Evolutionary conservation across 208 protist genomes (phyloP).

Genomic region (Leishmania amazonensis): DNA sequence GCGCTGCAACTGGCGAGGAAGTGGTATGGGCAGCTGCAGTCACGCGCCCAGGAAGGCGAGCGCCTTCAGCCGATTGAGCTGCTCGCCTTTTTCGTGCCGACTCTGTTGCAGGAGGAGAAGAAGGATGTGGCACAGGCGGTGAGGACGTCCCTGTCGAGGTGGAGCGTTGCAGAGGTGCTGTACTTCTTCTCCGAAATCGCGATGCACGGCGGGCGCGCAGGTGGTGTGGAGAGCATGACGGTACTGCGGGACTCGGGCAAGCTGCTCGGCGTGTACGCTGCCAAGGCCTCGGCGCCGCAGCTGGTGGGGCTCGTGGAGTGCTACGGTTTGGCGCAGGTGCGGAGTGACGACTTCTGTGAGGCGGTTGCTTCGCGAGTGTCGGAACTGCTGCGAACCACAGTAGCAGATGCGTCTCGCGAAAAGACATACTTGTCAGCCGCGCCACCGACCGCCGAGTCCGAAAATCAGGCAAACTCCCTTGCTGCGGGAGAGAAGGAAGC

Average conservation of each 20-base stretch:
- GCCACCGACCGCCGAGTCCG: background rate
- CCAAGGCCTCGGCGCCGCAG: constrained; percentile 63
- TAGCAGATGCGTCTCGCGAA: constrained; percentile 2
- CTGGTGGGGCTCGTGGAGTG: constrained; percentile 59
- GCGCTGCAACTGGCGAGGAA: constrained; percentile 12
- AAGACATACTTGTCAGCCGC: background rate
- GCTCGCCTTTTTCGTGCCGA: constrained; percentile 26
- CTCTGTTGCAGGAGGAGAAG: constrained; percentile 31
- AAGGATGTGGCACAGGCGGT: constrained; percentile 21
- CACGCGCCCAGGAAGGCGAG: constrained; percentile 8
- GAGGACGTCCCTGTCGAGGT: constrained; percentile 20
- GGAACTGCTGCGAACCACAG: constrained; percentile 29
- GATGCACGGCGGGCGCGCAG: constrained; percentile 6
- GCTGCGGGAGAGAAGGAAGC: background rate
- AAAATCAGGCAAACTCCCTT: background rate
- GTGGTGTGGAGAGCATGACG: constrained; percentile 29
- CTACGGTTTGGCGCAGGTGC: constrained; percentile 64
- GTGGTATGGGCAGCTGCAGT: constrained; percentile 31
- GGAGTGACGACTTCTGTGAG: constrained; percentile 76
- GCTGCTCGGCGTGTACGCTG: constrained; percentile 48
- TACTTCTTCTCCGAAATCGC: constrained; percentile 27
- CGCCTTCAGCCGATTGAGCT: constrained; percentile 24
- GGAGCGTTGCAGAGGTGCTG: constrained; percentile 38
- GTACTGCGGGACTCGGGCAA: constrained; percentile 62
- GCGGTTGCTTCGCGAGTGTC: constrained; percentile 43